Evolutionary conservation across 257 asterid genomes (phyloP), one percentile per base, ranked within the genome.

Genomic region (Nicotiana undulata): DNA sequence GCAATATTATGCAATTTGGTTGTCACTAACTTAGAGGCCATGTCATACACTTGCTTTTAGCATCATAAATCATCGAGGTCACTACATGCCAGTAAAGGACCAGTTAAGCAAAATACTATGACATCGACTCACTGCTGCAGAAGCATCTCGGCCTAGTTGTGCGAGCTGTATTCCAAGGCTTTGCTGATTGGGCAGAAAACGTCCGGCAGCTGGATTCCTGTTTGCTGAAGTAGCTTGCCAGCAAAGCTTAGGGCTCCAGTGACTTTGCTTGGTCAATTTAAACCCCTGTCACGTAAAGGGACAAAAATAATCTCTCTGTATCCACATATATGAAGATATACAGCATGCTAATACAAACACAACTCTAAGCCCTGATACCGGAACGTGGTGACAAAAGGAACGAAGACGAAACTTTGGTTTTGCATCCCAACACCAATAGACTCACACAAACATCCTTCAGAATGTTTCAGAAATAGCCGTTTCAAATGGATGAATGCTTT

Each of bases 61-160:
- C 60, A 72, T 72, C 37, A 72, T 46, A 46, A 20, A 44, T 15
- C 15, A 72, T 72, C 60, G 0, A 46, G 37, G 4, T 15, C 34
- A 72, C 22, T 34, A 16, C 63, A 22, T 74, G 59, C 17, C 79
- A 49, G 61, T 49, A 17, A 74, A 26, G 44, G 61, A 74, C 26
- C 10, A 46, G 44, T 74, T 24, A 74, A 51, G 18, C 56, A 51
- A 51, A 29, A 64, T 13, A 70, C 24, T 31, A 37, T 26, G 20
- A 31, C 32, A 31, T 40, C 10, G 81, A 91, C 98, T 52, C 82
- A 95, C 99, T 52, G 98, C 99, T 90, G 99, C 99, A 89, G 98
- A 96, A 75, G 99, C 99, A 90, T 96, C 98, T 63, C 97, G 96
- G 59, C 99, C 85, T 60, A 96, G 92, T 84, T 91, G 98, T 3